Evolutionary conservation across 164 flowering plant species (phyloP).

Genomic region (Stephania yunnanensis): DNA sequence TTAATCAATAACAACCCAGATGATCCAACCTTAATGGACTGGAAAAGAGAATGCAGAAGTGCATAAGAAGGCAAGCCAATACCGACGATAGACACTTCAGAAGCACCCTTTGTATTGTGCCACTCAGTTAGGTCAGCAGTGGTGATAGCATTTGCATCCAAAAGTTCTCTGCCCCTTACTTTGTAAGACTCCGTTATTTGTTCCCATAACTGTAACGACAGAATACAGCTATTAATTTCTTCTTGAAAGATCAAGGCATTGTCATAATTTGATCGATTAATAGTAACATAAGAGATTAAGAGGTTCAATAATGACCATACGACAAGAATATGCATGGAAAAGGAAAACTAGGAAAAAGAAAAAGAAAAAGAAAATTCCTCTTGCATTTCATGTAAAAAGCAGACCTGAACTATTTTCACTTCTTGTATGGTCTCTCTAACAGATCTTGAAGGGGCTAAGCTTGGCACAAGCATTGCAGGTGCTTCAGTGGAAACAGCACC

Average conservation of each 20-base stretch:
- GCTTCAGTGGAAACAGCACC: slow-evolving; percentile 31
- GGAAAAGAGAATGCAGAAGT: slow-evolving; percentile 40
- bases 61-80: slow-evolving; percentile 69
- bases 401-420: slow-evolving; percentile 90
- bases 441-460: slow-evolving; percentile 66
- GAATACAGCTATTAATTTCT: neutral
- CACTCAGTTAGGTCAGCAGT: slow-evolving; percentile 57
- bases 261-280: neutral
- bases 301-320: too few relatives aligned
- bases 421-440: slow-evolving; percentile 78
- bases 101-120: slow-evolving; percentile 41
- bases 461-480: slow-evolving; percentile 67
- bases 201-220: slow-evolving; percentile 60
- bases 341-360: too few relatives aligned
- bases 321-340: too few relatives aligned
- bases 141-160: slow-evolving; percentile 49
- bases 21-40: slow-evolving; percentile 63
- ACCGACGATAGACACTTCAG: slow-evolving; percentile 40
- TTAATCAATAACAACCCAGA: slow-evolving; percentile 55
- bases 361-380: neutral
- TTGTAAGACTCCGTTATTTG: slow-evolving; percentile 52
- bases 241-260: neutral
- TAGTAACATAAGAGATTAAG: too few relatives aligned
- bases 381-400: slow-evolving; percentile 3
- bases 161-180: slow-evolving; percentile 53